phyloP scores from a whole-genome alignment of 2,329 filamentous ascomycete genomes.

The Dendryphion nanum region DNA sequence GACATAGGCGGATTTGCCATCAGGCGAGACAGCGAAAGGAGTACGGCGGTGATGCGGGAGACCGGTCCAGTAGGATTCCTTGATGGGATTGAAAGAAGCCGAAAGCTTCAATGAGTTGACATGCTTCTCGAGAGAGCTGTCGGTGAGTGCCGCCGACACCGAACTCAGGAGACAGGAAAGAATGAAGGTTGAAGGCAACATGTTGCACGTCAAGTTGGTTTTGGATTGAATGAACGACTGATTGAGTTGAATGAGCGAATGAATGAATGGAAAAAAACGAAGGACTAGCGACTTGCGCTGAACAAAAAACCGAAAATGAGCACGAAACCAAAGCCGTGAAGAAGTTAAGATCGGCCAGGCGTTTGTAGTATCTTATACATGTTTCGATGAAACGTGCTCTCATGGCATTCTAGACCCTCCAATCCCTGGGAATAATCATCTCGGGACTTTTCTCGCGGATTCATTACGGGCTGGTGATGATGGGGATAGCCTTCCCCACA shows the following conservation, averaged over 20 bases:
- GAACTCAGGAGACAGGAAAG: conserved; percentile 33
- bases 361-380: not conserved
- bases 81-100: conserved; percentile 56
- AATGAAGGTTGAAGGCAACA: conserved; percentile 31
- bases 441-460: not conserved
- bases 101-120: conserved; percentile 49
- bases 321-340: not conserved
- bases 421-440: too few relatives aligned
- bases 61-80: conserved; percentile 61
- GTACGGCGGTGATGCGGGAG: conserved; percentile 63
- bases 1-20: conserved; percentile 58
- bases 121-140: conserved; percentile 44
- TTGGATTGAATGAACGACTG: conserved; percentile 18
- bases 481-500: not conserved
- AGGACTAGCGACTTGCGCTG: conserved; percentile 7
- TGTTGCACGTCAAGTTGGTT: conserved; percentile 23
- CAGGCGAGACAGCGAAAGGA: conserved; percentile 59
- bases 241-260: conserved; percentile 26
- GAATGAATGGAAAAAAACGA: conserved; percentile 23
- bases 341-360: not conserved
- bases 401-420: not conserved
- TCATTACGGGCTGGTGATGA: not conserved
- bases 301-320: not conserved
- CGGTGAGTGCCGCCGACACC: conserved; percentile 36
- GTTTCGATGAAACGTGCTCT: not conserved